Percentiles rank a stretch among this genome's conserved stretches.
These are phyloP conservation scores for Aureobasidium sp. DNA, from an alignment of 2,329 filamentous ascomycete genomes.

Conservation along the genomic window DNA sequence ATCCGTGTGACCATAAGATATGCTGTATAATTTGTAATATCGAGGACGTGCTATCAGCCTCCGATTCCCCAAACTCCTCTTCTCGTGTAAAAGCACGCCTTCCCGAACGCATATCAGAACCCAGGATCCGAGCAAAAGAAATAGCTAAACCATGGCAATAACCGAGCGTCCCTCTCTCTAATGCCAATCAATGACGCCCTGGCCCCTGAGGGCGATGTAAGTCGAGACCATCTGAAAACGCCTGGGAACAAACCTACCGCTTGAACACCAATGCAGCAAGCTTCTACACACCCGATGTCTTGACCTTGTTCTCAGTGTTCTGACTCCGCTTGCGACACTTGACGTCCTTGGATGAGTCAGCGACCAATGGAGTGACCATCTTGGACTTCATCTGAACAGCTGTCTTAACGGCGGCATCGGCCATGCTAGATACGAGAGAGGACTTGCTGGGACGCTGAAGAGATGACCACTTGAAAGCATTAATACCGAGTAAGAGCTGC, in stretches of 20 bases:
- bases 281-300: not conserved
- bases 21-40: too few relatives aligned
- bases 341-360: not conserved
- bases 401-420: not conserved
- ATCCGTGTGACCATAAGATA: too few relatives aligned
- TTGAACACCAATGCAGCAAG: not conserved
- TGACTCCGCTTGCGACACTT: not conserved
- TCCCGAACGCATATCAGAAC: not conserved
- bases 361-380: not conserved
- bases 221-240: constrained; percentile 3
- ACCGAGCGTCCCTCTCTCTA: not conserved
- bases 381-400: not conserved
- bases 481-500: not conserved
- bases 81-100: not conserved
- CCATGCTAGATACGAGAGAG: not conserved
- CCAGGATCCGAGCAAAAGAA: not conserved
- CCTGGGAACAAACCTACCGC: constrained; percentile 1
- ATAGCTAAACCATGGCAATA: not conserved
- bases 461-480: not conserved
- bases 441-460: constrained; percentile 7
- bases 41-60: not conserved
- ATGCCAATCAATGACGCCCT: not conserved
- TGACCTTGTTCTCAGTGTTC: constrained; percentile 1
- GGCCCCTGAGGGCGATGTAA: not conserved
- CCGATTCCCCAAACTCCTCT: not conserved